These are phyloP conservation scores for Globisporangium radiosum DNA, from an alignment of 352 stramenopile species.

Conservation along the genomic window DNA sequence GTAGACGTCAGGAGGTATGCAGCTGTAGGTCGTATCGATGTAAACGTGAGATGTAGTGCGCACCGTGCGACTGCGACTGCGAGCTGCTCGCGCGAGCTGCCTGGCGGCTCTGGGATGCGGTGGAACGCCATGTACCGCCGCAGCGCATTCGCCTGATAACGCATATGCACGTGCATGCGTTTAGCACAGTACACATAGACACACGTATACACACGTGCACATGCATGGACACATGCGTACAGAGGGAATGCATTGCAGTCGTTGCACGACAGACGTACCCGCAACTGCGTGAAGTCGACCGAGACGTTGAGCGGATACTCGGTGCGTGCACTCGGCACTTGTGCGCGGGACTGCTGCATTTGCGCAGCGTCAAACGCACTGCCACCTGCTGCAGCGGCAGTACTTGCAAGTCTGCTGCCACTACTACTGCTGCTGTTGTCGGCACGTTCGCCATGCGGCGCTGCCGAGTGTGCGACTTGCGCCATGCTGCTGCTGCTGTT, in stretches of 20 bases:
- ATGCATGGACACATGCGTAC: background rate
- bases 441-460: background rate
- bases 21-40: too few relatives aligned
- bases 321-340: constrained; percentile 17
- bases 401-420: background rate
- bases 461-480: background rate
- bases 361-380: background rate
- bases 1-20: too few relatives aligned
- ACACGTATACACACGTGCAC: background rate
- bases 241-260: background rate
- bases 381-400: background rate
- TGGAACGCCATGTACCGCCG: constrained; percentile 66
- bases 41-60: background rate
- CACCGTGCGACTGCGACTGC: constrained; percentile 59
- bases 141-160: constrained; percentile 28
- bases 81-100: constrained; percentile 45
- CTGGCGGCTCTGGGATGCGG: constrained; percentile 38
- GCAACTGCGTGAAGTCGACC: constrained; percentile 68
- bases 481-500: background rate
- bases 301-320: constrained; percentile 55
- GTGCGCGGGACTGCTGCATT: background rate
- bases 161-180: constrained; percentile 14
- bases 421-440: background rate
- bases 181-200: constrained; percentile 5
- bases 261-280: constrained; percentile 19